Percentiles rank a stretch among this genome's conserved stretches.
These are phyloP conservation scores for Mortierella sp. DNA, from an alignment of 371 early-diverging fungal genomes.

Conservation along the genomic window DNA sequence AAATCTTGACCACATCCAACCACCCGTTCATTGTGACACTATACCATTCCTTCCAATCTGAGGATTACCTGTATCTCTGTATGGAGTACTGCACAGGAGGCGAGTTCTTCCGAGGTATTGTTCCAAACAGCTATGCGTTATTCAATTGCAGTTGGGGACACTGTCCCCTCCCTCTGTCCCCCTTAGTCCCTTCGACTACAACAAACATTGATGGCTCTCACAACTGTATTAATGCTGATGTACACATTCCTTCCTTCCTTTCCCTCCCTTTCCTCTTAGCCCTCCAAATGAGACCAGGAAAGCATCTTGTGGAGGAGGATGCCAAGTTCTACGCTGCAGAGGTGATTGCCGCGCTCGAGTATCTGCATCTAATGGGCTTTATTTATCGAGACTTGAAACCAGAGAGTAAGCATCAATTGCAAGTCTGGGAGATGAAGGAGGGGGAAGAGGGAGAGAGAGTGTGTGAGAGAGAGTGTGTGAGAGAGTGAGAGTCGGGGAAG, in stretches of 20 bases:
- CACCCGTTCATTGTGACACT: constrained; percentile 98
- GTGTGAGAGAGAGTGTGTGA: too few species aligned
- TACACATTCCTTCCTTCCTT: too few species aligned
- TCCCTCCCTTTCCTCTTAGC: too few species aligned
- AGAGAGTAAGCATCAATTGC: constrained; percentile 79
- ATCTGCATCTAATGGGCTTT: constrained; percentile 95
- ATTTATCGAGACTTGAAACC: constrained; percentile 99
- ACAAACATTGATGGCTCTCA: too few species aligned
- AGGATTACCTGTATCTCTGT: constrained; percentile 93
- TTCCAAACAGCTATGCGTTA: too few species aligned
- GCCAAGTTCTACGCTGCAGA: constrained; percentile 99
- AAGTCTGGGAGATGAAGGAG: constrained; percentile 7
- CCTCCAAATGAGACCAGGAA: constrained; percentile 87
- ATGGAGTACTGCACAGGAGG: constrained; percentile 99
- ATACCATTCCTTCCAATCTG: constrained; percentile 96
- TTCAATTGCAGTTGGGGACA: too few species aligned
- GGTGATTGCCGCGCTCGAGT: constrained; percentile 93
- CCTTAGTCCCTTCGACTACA: too few species aligned
- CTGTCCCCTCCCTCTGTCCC: too few species aligned
- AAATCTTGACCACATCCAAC: constrained; percentile 91
- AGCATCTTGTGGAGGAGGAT: constrained; percentile 86
- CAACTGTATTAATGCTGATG: too few species aligned
- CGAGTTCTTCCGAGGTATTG: constrained; percentile 95
- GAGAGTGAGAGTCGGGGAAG: too few species aligned
- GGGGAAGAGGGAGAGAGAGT: neutral